Base-by-base conservation (phyloP, 805 yeast genomes). In the Kurtzmaniella fragi region DNA sequence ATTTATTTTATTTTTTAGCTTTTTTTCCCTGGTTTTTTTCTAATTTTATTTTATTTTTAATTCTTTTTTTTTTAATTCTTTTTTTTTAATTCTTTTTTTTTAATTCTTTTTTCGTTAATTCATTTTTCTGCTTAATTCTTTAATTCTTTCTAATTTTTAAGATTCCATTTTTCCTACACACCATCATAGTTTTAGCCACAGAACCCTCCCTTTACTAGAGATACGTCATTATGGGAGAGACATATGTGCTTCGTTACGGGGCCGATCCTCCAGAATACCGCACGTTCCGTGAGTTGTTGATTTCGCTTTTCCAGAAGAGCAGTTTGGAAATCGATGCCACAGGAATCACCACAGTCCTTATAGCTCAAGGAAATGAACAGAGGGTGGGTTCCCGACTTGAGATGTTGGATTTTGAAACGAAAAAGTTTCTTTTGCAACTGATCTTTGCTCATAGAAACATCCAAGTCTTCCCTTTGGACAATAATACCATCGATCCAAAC, bases 371-470 rank as follows among this genome's bases (percentile, higher is more conserved):
- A 8, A 13, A 43, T n/a, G 40, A 38, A 6, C n/a, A 31, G 16
- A 20, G 16, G 28, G 28, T 27, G 29, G 39, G 17, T 15, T 26
- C 46, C 16, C 42, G 30, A 23, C 50, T 66, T 31, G 64, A 64
- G 36, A 25, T 39, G 17, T 48, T 67, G 27, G 14, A 48, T 13
- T 49, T 42, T 40, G 50, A 46, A n/a, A 67, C 64, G 28, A 55
- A 61, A 42, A 42, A 41, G 41, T 46, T 65, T 26, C 49, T 66
- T 15, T 53, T 67, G 41, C 54, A 56, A 33, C 66, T 59, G 54
- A 64, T 53, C 40, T 67, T 67, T 48, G 49, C 49, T 43, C 72
- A 67, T 49, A 50, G 61, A 43, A 66, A 66, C 50, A 42, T 64
- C 29, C 52, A 64, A 20, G 56, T 61, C 8, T 5, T 8, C 8